These are phyloP conservation scores for Yamadazyma spencermartinsiae DNA, from an alignment of 1,139 yeast species.

Conservation along the genomic window DNA sequence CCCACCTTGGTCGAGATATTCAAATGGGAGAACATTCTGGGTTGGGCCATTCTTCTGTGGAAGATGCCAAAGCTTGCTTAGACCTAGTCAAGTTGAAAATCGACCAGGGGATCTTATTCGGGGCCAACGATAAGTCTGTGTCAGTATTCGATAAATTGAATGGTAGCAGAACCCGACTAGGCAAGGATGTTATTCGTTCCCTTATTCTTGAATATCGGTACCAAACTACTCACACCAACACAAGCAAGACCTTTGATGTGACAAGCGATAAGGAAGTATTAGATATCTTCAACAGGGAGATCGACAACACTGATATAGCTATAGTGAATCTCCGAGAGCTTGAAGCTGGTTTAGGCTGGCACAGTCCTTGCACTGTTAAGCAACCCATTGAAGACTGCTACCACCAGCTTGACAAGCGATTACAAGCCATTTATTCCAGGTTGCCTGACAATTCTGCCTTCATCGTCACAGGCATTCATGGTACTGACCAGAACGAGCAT, in stretches of 20 bases:
- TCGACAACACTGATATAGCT: constrained; percentile 44
- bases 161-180: constrained; percentile 8
- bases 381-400: constrained; percentile 24
- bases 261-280: constrained; percentile 61
- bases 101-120: constrained; percentile 64
- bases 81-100: constrained; percentile 73
- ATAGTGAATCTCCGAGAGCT: constrained; percentile 61
- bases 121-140: constrained; percentile 46
- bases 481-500: constrained; percentile 40
- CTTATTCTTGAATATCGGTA: constrained; percentile 36
- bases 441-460: constrained; percentile 63
- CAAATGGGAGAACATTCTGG: constrained; percentile 56
- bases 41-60: constrained; percentile 81
- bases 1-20: constrained; percentile 55
- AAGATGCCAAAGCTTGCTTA: constrained; percentile 81
- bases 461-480: constrained; percentile 62
- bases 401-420: constrained; percentile 38
- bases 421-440: constrained; percentile 48
- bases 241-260: neutral
- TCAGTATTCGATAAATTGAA: constrained; percentile 30
- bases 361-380: constrained; percentile 15
- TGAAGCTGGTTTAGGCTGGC: constrained; percentile 43
- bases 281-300: constrained; percentile 34
- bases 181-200: constrained; percentile 17
- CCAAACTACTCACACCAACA: constrained; percentile 20